Evolutionary conservation across 805 yeast genomes (phyloP), one percentile per base, ranked within the genome.

Genomic region (Wickerhamiella musiphila): DNA sequence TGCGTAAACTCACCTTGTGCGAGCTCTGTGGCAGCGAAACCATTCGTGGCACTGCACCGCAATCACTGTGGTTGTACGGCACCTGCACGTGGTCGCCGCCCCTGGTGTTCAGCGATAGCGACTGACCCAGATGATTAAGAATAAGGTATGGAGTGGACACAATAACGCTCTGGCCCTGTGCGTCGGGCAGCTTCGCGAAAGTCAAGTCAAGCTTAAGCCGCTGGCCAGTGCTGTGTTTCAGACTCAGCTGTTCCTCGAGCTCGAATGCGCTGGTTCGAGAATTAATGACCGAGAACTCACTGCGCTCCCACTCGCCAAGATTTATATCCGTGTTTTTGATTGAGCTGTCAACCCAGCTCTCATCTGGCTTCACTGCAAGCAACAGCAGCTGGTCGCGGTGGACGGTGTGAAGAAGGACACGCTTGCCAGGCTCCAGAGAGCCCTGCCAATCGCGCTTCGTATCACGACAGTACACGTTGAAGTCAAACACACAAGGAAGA

Each of bases 71-170:
- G n/a, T n/a, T n/a, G n/a, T n/a, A n/a, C n/a, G 19, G 29, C 24
- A 78, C 67, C 13, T 57, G 51, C 27, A 73, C 56, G 11, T 65
- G 56, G 47, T 76, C 78, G 18, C 58, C 45, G 10, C 65, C 61
- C 21, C 73, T 74, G 38, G 63, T 58, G 11, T n/a, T n/a, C n/a
- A 83, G 52, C 29, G 58, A 62, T 10, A 90, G 40, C 40, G 70
- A 70, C 38, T 64, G 66, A 2, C 78, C 84, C 0, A 94, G 81
- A 45, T 78, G 63, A 52, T 90, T 92, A 40, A 84, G 58, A 12
- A 90, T 57, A 28, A 90, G 61, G 47, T 86, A 90, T 0, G 95
- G 95, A 0, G 94, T 60, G 47, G 70, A 82, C n/a, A 90, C 61
- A 3, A 46, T 42, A n/a, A 46, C 32, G 4, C 37, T 41, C 2